Conservation (phyloP, 805 yeast genomes). For the Dipodascopsis tothii region DNA sequence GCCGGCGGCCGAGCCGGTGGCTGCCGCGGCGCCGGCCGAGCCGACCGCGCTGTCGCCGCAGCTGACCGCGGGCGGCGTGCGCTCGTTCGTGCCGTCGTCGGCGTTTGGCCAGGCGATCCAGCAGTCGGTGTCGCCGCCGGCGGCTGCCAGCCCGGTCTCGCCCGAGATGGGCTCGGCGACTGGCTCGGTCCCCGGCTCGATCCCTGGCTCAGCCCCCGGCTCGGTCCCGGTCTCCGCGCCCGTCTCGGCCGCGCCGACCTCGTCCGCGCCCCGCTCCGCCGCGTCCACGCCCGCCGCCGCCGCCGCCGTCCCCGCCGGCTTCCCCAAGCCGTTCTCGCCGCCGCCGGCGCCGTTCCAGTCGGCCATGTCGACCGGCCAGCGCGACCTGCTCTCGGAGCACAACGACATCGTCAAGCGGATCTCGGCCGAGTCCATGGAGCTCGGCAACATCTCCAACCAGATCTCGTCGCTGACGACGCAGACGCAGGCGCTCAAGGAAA, state of each 20-base stretch:
- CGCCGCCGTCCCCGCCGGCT: constrained; percentile 2
- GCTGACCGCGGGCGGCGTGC: neutral
- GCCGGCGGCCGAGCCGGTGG: neutral
- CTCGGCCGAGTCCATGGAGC: constrained; percentile 72
- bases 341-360: constrained; percentile 1
- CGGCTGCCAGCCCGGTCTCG: constrained; percentile 13
- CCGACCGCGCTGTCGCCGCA: neutral
- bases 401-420: constrained; percentile 57
- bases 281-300: constrained; percentile 10
- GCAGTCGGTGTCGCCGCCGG: constrained; percentile 30
- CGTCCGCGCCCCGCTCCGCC: constrained; percentile 23
- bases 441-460: constrained; percentile 81
- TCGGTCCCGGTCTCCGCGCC: constrained; percentile 34
- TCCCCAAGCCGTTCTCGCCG: constrained; percentile 1
- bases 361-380: neutral
- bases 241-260: constrained; percentile 19
- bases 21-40: neutral
- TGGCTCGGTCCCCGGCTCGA: constrained; percentile 21
- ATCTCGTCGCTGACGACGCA: constrained; percentile 70
- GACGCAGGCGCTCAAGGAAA: constrained; percentile 60
- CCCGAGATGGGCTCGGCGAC: constrained; percentile 24
- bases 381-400: constrained; percentile 4
- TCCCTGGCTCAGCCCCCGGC: constrained; percentile 31
- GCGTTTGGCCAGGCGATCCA: constrained; percentile 72
- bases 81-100: constrained; percentile 68